phyloP scores from a whole-genome alignment of 108 stramenopile genomes.

The Skeletonema menzelii region DNA sequence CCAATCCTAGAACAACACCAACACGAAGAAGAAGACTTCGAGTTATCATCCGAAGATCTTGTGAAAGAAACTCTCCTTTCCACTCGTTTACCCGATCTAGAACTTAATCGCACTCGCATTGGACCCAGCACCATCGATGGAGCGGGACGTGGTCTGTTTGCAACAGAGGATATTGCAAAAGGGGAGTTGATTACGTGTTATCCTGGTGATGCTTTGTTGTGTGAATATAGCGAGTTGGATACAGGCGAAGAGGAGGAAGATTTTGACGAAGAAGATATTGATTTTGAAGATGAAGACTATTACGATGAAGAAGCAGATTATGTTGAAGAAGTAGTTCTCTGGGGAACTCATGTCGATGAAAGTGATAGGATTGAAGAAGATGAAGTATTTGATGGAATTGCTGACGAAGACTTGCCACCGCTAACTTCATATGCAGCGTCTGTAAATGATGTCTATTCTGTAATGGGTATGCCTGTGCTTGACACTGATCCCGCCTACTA shows the following conservation, averaged over 20 bases:
- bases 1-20: neutral
- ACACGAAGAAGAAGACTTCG: neutral
- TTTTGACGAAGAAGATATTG: neutral
- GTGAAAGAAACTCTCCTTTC: constrained; percentile 34
- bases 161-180: constrained; percentile 25
- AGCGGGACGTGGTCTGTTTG: constrained; percentile 45
- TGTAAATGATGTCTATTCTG: neutral
- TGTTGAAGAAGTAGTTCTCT: neutral
- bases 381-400: neutral
- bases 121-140: constrained; percentile 22
- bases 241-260: constrained; percentile 1
- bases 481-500: constrained; percentile 6
- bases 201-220: constrained; percentile 46
- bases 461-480: constrained; percentile 1
- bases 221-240: constrained; percentile 2
- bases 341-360: neutral
- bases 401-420: neutral
- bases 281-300: neutral
- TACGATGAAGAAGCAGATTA: neutral
- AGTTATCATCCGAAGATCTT: constrained; percentile 5
- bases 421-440: neutral
- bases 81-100: constrained; percentile 10
- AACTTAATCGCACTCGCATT: constrained; percentile 19
- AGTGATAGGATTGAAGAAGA: neutral
- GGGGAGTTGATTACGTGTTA: constrained; percentile 45